Percentiles rank a stretch among this genome's conserved stretches.
These are phyloP conservation scores for Tolypocladium inflatum DNA, from an alignment of 2,329 filamentous ascomycete genomes.

Conservation along the genomic window DNA sequence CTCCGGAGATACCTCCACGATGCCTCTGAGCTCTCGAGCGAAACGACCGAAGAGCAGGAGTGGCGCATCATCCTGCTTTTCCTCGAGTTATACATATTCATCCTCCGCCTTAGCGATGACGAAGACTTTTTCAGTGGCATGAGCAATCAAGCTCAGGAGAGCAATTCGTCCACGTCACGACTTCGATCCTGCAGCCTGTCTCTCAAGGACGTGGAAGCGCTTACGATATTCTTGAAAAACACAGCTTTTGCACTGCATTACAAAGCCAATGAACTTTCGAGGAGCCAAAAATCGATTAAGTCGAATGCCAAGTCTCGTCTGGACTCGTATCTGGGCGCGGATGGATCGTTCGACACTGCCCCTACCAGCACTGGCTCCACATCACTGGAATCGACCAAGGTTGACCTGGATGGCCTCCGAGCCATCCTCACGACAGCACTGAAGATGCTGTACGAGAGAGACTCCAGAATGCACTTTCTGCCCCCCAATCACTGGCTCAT, in stretches of 20 bases:
- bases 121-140: conserved; percentile 78
- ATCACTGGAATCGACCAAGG: conserved; percentile 11
- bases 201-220: conserved; percentile 58
- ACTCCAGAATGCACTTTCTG: conserved; percentile 79
- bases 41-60: conserved; percentile 38
- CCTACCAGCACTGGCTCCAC: background rate
- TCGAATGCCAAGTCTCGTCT: conserved; percentile 14
- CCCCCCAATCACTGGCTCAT: conserved; percentile 88
- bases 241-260: conserved; percentile 85
- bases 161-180: conserved; percentile 32
- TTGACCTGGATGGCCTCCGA: conserved; percentile 71
- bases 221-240: conserved; percentile 83
- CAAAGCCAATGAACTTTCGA: conserved; percentile 56
- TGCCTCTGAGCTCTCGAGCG: conserved; percentile 14
- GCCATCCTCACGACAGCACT: conserved; percentile 71
- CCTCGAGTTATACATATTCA: conserved; percentile 87
- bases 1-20: conserved; percentile 20
- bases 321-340: conserved; percentile 16
- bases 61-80: conserved; percentile 89
- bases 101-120: conserved; percentile 87
- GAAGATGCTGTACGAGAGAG: conserved; percentile 84
- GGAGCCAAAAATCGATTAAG: conserved; percentile 12
- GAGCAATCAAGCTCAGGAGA: conserved; percentile 26
- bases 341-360: background rate
- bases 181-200: conserved; percentile 58